Percentiles rank a stretch among this genome's conserved stretches.
Conservation (phyloP, 2,329 filamentous ascomycete species). For the Diaporthe sp. region DNA sequence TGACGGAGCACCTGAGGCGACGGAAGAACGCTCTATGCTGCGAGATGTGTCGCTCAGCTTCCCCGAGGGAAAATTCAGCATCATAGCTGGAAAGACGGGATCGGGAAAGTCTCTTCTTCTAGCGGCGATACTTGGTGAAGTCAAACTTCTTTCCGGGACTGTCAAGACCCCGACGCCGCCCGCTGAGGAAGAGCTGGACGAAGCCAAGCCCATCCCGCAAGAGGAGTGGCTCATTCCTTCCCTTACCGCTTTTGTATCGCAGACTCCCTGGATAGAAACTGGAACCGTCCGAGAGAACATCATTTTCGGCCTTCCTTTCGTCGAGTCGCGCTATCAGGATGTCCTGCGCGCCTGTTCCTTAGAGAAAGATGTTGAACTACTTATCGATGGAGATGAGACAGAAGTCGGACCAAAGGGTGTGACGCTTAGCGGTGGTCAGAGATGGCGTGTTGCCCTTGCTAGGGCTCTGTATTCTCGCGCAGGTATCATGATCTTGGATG, state of each 20-base stretch:
- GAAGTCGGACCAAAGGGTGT: slow-evolving; percentile 59
- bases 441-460: slow-evolving; percentile 60
- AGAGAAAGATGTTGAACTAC: slow-evolving; percentile 57
- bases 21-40: slow-evolving; percentile 50
- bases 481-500: slow-evolving; percentile 61
- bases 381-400: slow-evolving; percentile 59
- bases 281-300: slow-evolving; percentile 61
- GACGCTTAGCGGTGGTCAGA: slow-evolving; percentile 60
- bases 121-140: slow-evolving; percentile 56
- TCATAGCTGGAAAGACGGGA: slow-evolving; percentile 56
- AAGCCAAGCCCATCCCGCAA: slow-evolving; percentile 43
- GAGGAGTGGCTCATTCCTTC: slow-evolving; percentile 53
- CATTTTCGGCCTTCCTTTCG: slow-evolving; percentile 57
- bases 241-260: slow-evolving; percentile 60
- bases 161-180: slow-evolving; percentile 48
- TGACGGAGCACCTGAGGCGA: slow-evolving; percentile 38
- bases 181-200: slow-evolving; percentile 43
- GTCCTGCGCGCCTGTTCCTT: slow-evolving; percentile 62
- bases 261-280: slow-evolving; percentile 63
- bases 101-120: slow-evolving; percentile 56
- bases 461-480: slow-evolving; percentile 61
- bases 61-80: slow-evolving; percentile 50
- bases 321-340: slow-evolving; percentile 57
- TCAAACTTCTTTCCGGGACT: slow-evolving; percentile 52
- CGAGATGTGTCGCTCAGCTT: slow-evolving; percentile 51